Percentiles rank a stretch among this genome's conserved stretches.
Conservation (phyloP, 495 filamentous ascomycete genomes). For the Daldinia loculata region DNA sequence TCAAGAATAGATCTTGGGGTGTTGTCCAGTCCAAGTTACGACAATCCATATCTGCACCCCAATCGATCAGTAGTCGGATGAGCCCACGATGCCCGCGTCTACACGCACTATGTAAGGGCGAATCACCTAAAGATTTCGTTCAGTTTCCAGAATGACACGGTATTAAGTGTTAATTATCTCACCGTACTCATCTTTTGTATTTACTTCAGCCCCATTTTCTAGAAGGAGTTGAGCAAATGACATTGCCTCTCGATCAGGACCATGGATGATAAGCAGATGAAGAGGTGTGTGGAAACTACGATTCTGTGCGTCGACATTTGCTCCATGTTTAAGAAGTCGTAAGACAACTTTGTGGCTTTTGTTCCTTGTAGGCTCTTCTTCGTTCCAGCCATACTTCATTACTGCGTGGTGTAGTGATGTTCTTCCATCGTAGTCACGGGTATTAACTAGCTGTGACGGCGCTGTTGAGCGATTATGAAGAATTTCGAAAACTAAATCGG, state of each 20-base stretch:
- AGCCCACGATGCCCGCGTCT: not conserved
- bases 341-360: not conserved
- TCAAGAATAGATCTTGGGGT: not conserved
- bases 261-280: not conserved
- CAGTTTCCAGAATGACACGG: not conserved
- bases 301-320: not conserved
- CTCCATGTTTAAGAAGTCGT: not conserved
- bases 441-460: not conserved
- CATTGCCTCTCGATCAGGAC: not conserved
- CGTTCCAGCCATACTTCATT: not conserved
- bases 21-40: not conserved
- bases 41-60: constrained; percentile 1
- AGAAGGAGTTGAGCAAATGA: not conserved
- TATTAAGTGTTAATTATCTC: not conserved
- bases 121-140: not conserved
- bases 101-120: not conserved
- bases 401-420: not conserved
- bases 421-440: not conserved
- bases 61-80: not conserved
- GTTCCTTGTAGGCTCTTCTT: not conserved
- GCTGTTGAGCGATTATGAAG: not conserved
- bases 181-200: not conserved
- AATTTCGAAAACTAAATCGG: not conserved
- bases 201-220: not conserved
- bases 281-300: not conserved